phyloP scores from a whole-genome alignment of 805 yeast genomes.

The Suhomyces tanzawaensis region DNA sequence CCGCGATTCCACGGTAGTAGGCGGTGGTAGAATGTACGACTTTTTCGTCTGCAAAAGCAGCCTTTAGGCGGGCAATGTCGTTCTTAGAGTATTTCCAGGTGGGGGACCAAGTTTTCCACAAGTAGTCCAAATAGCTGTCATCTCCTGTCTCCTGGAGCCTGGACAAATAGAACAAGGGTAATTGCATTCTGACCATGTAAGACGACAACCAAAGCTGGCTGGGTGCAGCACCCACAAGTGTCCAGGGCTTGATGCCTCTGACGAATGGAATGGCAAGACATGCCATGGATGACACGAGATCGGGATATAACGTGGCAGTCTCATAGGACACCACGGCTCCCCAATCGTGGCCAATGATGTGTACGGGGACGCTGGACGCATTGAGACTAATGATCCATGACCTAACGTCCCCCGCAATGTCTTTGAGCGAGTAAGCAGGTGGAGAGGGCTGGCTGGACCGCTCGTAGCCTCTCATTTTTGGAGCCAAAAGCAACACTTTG shows the following conservation, averaged over 20 bases:
- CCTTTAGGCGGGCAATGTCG: conserved; percentile 27
- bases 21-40: conserved; percentile 37
- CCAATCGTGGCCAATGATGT: conserved; percentile 45
- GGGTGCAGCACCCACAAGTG: conserved; percentile 29
- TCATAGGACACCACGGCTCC: conserved; percentile 39
- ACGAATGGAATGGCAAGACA: conserved; percentile 42
- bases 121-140: conserved; percentile 25
- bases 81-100: conserved; percentile 28
- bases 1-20: conserved; percentile 33
- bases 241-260: conserved; percentile 25
- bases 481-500: conserved; percentile 28
- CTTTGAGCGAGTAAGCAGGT: conserved; percentile 23
- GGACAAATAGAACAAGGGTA: conserved; percentile 21
- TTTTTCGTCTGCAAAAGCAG: conserved; percentile 23
- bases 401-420: conserved; percentile 33
- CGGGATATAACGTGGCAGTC: conserved; percentile 34
- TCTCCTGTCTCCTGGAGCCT: conserved; percentile 9
- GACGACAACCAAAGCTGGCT: conserved; percentile 33
- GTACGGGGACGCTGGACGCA: conserved; percentile 24
- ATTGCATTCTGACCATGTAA: conserved; percentile 40
- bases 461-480: conserved; percentile 40
- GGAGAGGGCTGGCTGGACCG: conserved; percentile 24
- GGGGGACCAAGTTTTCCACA: conserved; percentile 43
- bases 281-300: conserved; percentile 28
- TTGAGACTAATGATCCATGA: conserved; percentile 29